Conservation (phyloP, 1,139 yeast genomes). For the Debaryomyces coudertii region DNA sequence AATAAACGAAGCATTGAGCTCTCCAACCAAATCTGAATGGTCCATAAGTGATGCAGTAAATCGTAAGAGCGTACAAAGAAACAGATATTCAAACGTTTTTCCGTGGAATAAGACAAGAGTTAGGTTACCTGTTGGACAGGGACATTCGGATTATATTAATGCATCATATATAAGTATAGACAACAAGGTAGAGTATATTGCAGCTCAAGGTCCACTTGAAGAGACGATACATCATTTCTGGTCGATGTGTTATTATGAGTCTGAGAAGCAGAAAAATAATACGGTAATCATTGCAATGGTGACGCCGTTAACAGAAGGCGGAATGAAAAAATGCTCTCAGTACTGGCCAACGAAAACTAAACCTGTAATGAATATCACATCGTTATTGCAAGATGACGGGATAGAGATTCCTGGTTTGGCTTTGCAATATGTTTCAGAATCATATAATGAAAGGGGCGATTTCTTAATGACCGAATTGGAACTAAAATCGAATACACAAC, state of each 20-base stretch:
- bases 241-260: slow-evolving; percentile 73
- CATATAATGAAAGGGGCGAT: slow-evolving; percentile 25
- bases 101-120: slow-evolving; percentile 48
- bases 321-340: slow-evolving; percentile 64
- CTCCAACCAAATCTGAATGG: slow-evolving; percentile 26
- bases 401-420: slow-evolving; percentile 28
- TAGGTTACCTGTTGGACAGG: slow-evolving; percentile 24
- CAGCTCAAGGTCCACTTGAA: slow-evolving; percentile 64
- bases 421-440: slow-evolving; percentile 24
- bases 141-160: slow-evolving; percentile 41
- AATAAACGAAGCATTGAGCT: slow-evolving; percentile 20
- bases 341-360: slow-evolving; percentile 65
- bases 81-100: slow-evolving; percentile 46
- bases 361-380: slow-evolving; percentile 25
- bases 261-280: slow-evolving; percentile 36
- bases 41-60: slow-evolving; percentile 24
- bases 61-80: slow-evolving; percentile 27
- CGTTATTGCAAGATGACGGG: slow-evolving; percentile 24
- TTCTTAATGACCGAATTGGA: slow-evolving; percentile 33
- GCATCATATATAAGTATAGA: slow-evolving; percentile 39
- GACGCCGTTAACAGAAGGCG: slow-evolving; percentile 71
- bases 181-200: slow-evolving; percentile 32
- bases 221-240: slow-evolving; percentile 73
- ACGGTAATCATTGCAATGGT: slow-evolving; percentile 77
- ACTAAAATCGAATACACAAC: slow-evolving; percentile 24